Evolutionary conservation across 805 yeast genomes (phyloP), one percentile per base, ranked within the genome.

Genomic region (Pichia nakasei): DNA sequence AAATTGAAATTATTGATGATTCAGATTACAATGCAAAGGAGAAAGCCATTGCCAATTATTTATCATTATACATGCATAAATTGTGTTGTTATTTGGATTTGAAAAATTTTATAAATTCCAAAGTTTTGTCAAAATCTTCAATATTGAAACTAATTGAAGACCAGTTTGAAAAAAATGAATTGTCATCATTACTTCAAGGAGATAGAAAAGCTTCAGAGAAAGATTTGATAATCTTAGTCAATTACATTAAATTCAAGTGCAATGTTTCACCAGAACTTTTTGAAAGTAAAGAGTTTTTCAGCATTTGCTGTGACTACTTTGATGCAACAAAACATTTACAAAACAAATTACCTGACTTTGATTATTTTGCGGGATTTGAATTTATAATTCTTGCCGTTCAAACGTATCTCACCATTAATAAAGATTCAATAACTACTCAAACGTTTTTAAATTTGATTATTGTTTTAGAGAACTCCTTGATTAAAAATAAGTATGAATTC

Each of bases 281-380:
- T 13, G 44, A 41, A 2, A 37, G 46, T 3, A 27, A 29, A 3
- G 59, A 52, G 3, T 61, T 61, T 48, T 52, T 67, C 20, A 19
- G 43, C 0, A 61, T 60, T 4, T 64, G 69, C 39, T 55, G 74
- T n/a, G 39, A 44, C 0, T 63, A 63, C 24, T 81, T 72, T 56
- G 60, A 63, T 15, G 50, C 57, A 15, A 68, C 70, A 44, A 65
- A 60, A 46, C 58, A 53, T 17, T 57, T 68, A 32, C 60, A 72
- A 38, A 39, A 54, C 22, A 49, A 50, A 6, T 75, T 76, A 55
- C 65, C 68, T 39, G 71, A 68, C 43, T 82, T 82, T 35, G 96
- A 88, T 57, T 83, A 82, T 57, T 82, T 80, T 49, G 58, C 77
- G 2, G 85, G 83, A 7, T 79, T 82, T 48, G 86, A 81, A 43